These are phyloP conservation scores for Pichia heedii DNA, from an alignment of 805 yeast genomes.

Conservation along the genomic window DNA sequence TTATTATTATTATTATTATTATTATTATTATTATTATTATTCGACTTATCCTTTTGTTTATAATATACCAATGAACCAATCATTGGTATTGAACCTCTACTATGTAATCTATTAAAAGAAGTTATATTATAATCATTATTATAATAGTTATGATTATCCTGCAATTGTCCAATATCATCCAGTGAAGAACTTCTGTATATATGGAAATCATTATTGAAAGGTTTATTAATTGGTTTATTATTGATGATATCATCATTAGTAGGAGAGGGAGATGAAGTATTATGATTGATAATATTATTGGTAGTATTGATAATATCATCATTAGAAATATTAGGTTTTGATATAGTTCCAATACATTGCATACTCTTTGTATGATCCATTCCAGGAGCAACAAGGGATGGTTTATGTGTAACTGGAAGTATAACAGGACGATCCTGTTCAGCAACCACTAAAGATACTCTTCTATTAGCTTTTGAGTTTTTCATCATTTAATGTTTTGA, in stretches of 20 bases:
- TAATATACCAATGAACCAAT: slow-evolving; percentile 23
- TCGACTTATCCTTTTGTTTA: slow-evolving; percentile 9
- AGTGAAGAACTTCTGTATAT: neutral
- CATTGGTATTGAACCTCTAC: slow-evolving; percentile 20
- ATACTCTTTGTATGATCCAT: neutral
- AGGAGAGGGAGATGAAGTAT: neutral
- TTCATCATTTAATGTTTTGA: no score
- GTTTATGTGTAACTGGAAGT: no score
- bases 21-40: slow-evolving; percentile 1
- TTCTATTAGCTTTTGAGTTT: neutral
- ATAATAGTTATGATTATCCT: neutral
- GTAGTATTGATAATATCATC: no score
- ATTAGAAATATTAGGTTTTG: neutral
- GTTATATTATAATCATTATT: neutral
- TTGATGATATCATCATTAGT: no score
- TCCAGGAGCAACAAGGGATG: neutral
- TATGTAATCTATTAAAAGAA: neutral
- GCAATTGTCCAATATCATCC: slow-evolving; percentile 3
- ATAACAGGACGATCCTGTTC: neutral
- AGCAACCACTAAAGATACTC: slow-evolving; percentile 1
- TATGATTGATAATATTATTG: neutral
- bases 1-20: neutral
- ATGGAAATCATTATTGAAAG: neutral
- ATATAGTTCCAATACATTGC: neutral
- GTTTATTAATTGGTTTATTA: neutral